Percentiles rank a stretch among this genome's conserved stretches.
Evolutionary conservation across 768 basidiomycete genomes (phyloP).

Genomic region (Dentipellis sp.): DNA sequence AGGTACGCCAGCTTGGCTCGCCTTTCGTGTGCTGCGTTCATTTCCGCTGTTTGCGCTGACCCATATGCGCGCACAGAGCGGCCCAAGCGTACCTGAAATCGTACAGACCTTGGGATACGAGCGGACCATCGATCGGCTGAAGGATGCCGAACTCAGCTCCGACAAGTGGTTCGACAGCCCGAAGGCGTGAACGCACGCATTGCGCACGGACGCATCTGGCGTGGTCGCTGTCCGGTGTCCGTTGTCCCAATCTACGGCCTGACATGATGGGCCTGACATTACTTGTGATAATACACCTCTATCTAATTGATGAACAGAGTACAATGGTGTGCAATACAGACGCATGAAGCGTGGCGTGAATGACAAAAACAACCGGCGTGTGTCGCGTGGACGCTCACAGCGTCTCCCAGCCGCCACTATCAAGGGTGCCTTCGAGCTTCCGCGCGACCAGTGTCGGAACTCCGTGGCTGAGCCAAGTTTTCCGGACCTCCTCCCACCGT

Average conservation of each 20-base stretch:
- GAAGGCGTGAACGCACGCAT: not conserved
- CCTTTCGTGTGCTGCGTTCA: not conserved
- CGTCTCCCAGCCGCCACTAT: constrained; percentile 92
- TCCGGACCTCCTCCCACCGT: constrained; percentile 87
- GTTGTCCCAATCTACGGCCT: not conserved
- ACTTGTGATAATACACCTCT: not conserved
- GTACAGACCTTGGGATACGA: constrained; percentile 21
- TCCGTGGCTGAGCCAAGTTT: constrained; percentile 83
- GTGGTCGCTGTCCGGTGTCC: no score
- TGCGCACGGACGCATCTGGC: not conserved
- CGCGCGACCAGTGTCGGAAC: constrained; percentile 87
- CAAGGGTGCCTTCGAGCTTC: constrained; percentile 77
- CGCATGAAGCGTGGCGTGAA: not conserved
- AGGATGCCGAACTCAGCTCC: constrained; percentile 1
- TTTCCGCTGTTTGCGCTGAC: not conserved
- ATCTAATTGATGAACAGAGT: not conserved
- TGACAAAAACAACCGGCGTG: not conserved
- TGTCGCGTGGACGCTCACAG: constrained; percentile 30
- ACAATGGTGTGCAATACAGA: not conserved
- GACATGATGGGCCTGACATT: not conserved
- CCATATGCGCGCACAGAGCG: constrained; percentile 15
- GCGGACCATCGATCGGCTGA: constrained; percentile 18
- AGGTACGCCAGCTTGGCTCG: constrained; percentile 33
- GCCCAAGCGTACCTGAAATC: constrained; percentile 24
- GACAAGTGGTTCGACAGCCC: not conserved